Percentiles rank a stretch among this genome's conserved stretches.
Conservation (phyloP, 2,329 filamentous ascomycete species). For the Cytospora leucostoma region DNA sequence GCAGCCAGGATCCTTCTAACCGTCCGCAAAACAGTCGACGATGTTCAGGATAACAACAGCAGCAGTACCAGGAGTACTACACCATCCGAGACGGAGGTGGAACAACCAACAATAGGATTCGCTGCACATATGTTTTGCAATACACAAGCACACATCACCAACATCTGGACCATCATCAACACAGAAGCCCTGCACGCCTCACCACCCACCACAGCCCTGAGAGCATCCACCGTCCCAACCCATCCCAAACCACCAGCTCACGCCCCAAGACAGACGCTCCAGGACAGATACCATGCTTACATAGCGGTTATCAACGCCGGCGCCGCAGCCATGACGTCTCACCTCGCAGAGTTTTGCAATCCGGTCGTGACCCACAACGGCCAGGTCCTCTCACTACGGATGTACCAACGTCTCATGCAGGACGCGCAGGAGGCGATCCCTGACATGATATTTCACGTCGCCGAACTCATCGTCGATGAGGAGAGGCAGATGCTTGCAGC, state of each 20-base stretch:
- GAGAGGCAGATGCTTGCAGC: slow-evolving; percentile 37
- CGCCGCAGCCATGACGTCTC: slow-evolving; percentile 29
- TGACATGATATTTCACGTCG: slow-evolving; percentile 34
- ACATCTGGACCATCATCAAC: slow-evolving; percentile 9
- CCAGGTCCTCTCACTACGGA: slow-evolving; percentile 28
- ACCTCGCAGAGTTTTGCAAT: slow-evolving; percentile 35
- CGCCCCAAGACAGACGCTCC: slow-evolving; percentile 9
- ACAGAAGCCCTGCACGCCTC: slow-evolving; percentile 2
- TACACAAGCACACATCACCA: not conserved
- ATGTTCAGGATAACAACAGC: not conserved
- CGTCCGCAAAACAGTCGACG: not conserved
- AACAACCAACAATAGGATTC: not conserved
- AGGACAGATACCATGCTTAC: slow-evolving; percentile 35
- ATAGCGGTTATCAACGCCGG: slow-evolving; percentile 38
- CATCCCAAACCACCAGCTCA: not conserved
- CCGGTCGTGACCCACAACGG: slow-evolving; percentile 36
- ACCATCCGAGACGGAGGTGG: not conserved
- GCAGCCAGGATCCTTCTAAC: slow-evolving; percentile 19
- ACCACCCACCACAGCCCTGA: not conserved
- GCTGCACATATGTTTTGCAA: slow-evolving; percentile 9
- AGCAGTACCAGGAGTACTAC: too few species aligned
- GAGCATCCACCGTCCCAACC: not conserved
- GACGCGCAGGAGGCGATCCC: slow-evolving; percentile 34
- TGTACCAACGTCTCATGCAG: slow-evolving; percentile 37
- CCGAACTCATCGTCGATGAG: slow-evolving; percentile 37